Evolutionary conservation across 345 rosid species (phyloP), one percentile per base, ranked within the genome.

Genomic region (Heritiera littoralis): DNA sequence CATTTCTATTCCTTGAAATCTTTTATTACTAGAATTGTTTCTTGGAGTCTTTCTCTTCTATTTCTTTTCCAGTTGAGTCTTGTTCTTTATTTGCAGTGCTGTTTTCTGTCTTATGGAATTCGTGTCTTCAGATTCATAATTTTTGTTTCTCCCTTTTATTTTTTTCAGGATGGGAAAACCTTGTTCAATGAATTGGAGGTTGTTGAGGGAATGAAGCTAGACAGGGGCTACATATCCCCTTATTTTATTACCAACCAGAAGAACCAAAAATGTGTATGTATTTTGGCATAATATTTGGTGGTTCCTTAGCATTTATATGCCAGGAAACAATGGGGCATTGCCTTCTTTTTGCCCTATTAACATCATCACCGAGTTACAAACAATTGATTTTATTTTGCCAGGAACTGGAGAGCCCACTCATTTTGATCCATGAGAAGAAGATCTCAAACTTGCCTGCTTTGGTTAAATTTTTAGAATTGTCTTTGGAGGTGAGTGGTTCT

Each of bases 141-240:
- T 51, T 52, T 30, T 49, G 4, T 49, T 48, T 51, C 60, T 14
- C 9, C 43, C 43, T 71, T 71, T 8, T 7, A 7, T 48, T 48
- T 72, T 72, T 78, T 75, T 10, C 79, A 88, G 91, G 89, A 88
- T 66, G 89, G 91, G 56, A 88, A 85, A 74, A 88, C 89, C 51
- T 60, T 86, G 30, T 41, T 56, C 63, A 88, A 85, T 76, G 89
- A 88, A 59, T 74, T 88, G 70, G 89, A 86, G 77, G 88, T 88
- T 67, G 89, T 86, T 13, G 89, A 86, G 76, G 91, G 91, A 32
- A 82, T 88, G 87, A 88, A 85, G 80, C 81, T 86, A 66, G 89
- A 83, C 69, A 79, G 87, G 58, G 91, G 91, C 38, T 88, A 86
- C 60, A 83, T 85, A 66, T 88, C 91, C 49, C 88, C 91, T 54